phyloP scores from a whole-genome alignment of 2,329 filamentous ascomycete genomes.

The Clonostachys sp. region DNA sequence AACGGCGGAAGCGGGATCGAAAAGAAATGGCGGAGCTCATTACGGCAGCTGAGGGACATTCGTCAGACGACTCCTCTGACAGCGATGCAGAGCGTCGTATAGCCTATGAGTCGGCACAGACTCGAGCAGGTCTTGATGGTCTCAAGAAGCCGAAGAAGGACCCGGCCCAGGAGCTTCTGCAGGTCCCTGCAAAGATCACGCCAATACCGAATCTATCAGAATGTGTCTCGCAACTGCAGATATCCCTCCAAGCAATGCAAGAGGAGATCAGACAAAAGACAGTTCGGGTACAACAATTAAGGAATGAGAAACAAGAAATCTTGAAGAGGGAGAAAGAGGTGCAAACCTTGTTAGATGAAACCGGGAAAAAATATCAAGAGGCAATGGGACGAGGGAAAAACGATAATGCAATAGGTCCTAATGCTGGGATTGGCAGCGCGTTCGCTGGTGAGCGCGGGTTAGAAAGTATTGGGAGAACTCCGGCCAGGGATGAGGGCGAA shows the following conservation, averaged over 20 bases:
- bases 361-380: conserved; percentile 59
- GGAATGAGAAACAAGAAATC: conserved; percentile 65
- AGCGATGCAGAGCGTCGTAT: conserved; percentile 67
- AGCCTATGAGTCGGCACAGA: conserved; percentile 85
- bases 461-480: conserved; percentile 26
- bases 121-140: conserved; percentile 79
- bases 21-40: conserved; percentile 83
- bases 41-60: conserved; percentile 66
- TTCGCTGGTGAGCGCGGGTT: conserved; percentile 23
- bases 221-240: conserved; percentile 60
- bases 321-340: conserved; percentile 70
- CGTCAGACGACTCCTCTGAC: conserved; percentile 62
- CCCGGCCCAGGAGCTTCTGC: conserved; percentile 33
- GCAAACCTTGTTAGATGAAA: conserved; percentile 74
- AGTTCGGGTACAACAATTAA: conserved; percentile 59
- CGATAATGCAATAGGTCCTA: conserved; percentile 6
- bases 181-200: conserved; percentile 68
- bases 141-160: conserved; percentile 39
- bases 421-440: conserved; percentile 9
- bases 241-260: conserved; percentile 59
- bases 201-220: conserved; percentile 71
- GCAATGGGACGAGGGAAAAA: conserved; percentile 26
- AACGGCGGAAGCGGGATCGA: conserved; percentile 60
- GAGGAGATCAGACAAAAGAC: conserved; percentile 55
- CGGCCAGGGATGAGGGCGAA: conserved; percentile 13